A percentile compares a stretch with the other conserved stretches of the same genome.
Evolutionary conservation across 148 eudicot genomes (phyloP).

Genomic region (Rhododendron molle): DNA sequence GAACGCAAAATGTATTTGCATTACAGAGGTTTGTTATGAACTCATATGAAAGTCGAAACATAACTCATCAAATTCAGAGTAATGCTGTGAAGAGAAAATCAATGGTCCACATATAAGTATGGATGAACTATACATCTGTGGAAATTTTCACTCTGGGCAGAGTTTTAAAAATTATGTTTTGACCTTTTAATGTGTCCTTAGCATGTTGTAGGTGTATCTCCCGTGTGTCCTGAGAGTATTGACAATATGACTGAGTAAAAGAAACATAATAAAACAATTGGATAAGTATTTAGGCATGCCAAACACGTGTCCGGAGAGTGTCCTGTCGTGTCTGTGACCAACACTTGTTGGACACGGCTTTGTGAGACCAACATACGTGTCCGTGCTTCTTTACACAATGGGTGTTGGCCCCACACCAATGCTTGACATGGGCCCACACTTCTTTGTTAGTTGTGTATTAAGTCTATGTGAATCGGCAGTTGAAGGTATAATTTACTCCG

Average conservation of each 20-base stretch:
- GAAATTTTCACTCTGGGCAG: background rate
- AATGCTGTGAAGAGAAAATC: background rate
- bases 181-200: background rate
- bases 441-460: background rate
- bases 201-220: background rate
- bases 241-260: background rate
- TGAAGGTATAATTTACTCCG: background rate
- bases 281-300: background rate
- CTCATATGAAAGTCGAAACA: background rate
- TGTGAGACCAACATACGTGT: background rate
- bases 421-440: background rate
- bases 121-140: background rate
- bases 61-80: too few species aligned
- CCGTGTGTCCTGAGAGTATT: background rate
- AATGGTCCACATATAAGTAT: background rate
- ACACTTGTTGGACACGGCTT: background rate
- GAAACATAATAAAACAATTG: background rate
- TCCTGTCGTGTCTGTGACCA: background rate
- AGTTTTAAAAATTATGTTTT: too few species aligned
- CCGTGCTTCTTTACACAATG: background rate
- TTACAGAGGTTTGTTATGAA: too few species aligned
- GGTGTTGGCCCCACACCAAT: background rate
- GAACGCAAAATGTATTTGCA: background rate
- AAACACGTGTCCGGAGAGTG: background rate
- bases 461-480: background rate